Conservation (phyloP, 345 rosid genomes). For the Anastatica hierochuntica region DNA sequence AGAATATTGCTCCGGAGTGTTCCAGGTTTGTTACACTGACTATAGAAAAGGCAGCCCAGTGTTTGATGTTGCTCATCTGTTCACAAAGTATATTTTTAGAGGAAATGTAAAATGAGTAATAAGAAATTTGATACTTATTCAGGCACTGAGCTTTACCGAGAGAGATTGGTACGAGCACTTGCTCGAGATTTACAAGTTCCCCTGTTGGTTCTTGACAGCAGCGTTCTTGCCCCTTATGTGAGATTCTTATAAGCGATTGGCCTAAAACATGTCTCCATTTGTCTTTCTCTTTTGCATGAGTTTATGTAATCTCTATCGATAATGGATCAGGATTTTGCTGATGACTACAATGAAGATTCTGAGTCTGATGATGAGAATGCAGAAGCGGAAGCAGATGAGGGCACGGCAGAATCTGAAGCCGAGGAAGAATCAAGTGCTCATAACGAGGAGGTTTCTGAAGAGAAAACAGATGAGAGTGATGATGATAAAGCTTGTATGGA, state of each 20-base stretch:
- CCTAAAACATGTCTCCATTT: background rate
- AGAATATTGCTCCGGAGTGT: constrained; percentile 84
- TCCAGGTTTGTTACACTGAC: constrained; percentile 86
- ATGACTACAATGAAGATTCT: too few species aligned
- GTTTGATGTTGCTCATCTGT: constrained; percentile 4
- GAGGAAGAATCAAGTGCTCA: constrained; percentile 70
- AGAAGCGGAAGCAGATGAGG: constrained; percentile 48
- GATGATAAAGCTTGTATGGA: constrained; percentile 49
- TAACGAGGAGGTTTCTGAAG: constrained; percentile 69
- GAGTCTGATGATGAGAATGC: constrained; percentile 59
- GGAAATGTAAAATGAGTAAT: constrained; percentile 3
- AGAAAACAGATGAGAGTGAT: constrained; percentile 62
- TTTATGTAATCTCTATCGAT: constrained; percentile 4
- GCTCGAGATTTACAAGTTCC: constrained; percentile 83
- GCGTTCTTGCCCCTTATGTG: constrained; percentile 89
- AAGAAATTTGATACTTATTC: constrained; percentile 15
- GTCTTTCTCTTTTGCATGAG: background rate
- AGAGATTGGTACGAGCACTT: constrained; percentile 84
- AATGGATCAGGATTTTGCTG: too few species aligned
- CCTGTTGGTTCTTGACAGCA: too few species aligned
- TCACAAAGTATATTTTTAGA: background rate
- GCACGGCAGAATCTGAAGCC: constrained; percentile 67
- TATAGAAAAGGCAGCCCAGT: too few species aligned
- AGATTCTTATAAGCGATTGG: constrained; percentile 31
- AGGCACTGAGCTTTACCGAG: constrained; percentile 94